A percentile compares a stretch with the other conserved stretches of the same genome.
These are phyloP conservation scores for Exophiala calicioides DNA, from an alignment of 2,329 filamentous ascomycete genomes.

Conservation along the genomic window DNA sequence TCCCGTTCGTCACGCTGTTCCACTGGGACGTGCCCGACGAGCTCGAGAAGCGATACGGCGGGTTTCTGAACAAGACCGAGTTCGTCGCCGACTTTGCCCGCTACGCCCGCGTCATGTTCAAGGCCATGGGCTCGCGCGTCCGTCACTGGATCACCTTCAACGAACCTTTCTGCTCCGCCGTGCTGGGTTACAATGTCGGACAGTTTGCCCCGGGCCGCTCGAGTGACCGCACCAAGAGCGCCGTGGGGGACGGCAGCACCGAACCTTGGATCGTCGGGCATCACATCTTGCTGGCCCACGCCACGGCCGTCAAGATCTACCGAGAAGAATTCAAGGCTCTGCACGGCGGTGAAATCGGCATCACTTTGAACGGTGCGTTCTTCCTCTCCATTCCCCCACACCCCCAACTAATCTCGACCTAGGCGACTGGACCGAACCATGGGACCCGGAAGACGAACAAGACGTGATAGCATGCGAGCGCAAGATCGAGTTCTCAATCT, in stretches of 20 bases:
- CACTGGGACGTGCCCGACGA: slow-evolving; percentile 86
- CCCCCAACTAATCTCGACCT: neutral
- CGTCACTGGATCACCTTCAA: slow-evolving; percentile 92
- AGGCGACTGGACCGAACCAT: slow-evolving; percentile 79
- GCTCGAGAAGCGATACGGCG: slow-evolving; percentile 78
- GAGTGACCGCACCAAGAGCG: slow-evolving; percentile 70
- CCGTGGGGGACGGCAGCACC: slow-evolving; percentile 70
- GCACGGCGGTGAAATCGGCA: slow-evolving; percentile 76
- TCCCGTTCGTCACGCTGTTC: slow-evolving; percentile 78
- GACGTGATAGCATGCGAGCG: slow-evolving; percentile 76
- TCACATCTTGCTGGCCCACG: slow-evolving; percentile 77
- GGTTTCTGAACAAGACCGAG: slow-evolving; percentile 76
- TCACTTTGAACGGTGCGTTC: slow-evolving; percentile 73
- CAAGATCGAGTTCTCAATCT: slow-evolving; percentile 84
- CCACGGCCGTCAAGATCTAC: slow-evolving; percentile 76
- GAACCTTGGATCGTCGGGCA: slow-evolving; percentile 85
- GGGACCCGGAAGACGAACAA: slow-evolving; percentile 72
- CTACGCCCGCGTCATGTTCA: slow-evolving; percentile 76
- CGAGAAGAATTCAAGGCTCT: slow-evolving; percentile 76
- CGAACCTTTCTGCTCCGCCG: slow-evolving; percentile 82
- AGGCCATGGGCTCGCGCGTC: slow-evolving; percentile 70
- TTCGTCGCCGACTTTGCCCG: slow-evolving; percentile 79
- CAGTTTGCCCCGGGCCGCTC: slow-evolving; percentile 80
- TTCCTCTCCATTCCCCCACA: neutral
- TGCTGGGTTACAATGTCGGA: slow-evolving; percentile 77